Conservation (phyloP, 495 filamentous ascomycete species). For the Xylaria palmicola region DNA sequence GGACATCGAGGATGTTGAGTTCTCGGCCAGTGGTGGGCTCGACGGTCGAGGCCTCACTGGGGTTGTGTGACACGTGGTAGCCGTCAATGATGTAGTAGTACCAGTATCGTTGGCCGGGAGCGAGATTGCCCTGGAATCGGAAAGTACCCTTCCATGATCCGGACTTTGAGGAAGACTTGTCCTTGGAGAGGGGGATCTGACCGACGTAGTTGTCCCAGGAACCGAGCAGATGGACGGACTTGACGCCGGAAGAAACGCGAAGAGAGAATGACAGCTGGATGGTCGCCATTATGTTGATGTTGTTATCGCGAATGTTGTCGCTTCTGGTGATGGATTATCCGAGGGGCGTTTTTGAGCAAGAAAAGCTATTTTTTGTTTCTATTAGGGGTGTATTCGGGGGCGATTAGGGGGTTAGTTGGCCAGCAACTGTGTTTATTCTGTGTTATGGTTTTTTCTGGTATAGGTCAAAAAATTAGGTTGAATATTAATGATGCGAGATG, state of each 20-base stretch:
- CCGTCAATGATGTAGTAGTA: slow-evolving; percentile 99
- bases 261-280: slow-evolving; percentile 87
- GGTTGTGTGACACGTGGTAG: slow-evolving; percentile 98
- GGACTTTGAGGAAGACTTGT: slow-evolving; percentile 71
- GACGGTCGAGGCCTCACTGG: slow-evolving; percentile 80
- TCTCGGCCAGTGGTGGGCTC: slow-evolving; percentile 97
- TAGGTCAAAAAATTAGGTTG: slow-evolving; percentile 29
- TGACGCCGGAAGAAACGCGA: slow-evolving; percentile 93
- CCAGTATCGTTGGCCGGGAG: slow-evolving; percentile 92
- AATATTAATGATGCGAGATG: slow-evolving; percentile 33
- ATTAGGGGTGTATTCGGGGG: slow-evolving; percentile 39
- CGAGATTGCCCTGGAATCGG: slow-evolving; percentile 85
- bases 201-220: slow-evolving; percentile 98
- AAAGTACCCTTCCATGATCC: slow-evolving; percentile 94
- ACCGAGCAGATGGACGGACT: slow-evolving; percentile 95
- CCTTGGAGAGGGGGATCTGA: slow-evolving; percentile 87
- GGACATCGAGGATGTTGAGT: slow-evolving; percentile 71
- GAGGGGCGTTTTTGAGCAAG: slow-evolving; percentile 55
- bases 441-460: slow-evolving; percentile 42
- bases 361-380: slow-evolving; percentile 48
- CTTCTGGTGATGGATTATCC: slow-evolving; percentile 32
- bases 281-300: slow-evolving; percentile 67
- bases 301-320: slow-evolving; percentile 42
- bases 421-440: slow-evolving; percentile 41
- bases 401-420: slow-evolving; percentile 46